Evolutionary conservation across 768 basidiomycete species (phyloP).

Genomic region (Boletus rubropictus): DNA sequence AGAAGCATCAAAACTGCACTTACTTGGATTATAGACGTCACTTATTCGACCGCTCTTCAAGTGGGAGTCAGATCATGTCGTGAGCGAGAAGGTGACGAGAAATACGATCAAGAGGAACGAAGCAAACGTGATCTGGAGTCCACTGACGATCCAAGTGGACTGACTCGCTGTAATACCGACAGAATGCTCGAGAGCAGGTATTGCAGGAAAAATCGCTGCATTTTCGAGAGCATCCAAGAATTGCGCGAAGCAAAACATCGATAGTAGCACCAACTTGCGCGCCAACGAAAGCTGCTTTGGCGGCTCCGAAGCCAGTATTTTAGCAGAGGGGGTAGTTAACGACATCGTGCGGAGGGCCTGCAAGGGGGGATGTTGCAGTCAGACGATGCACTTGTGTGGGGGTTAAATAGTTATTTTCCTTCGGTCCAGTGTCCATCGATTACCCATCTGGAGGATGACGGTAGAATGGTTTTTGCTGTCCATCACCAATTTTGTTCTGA

Average conservation of each 20-base stretch:
- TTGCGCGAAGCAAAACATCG: conserved; percentile 37
- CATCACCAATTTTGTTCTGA: not conserved
- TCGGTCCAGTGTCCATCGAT: not conserved
- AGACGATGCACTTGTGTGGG: not conserved
- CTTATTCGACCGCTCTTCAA: conserved; percentile 24
- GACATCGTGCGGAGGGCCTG: conserved; percentile 9
- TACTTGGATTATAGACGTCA: conserved; percentile 30
- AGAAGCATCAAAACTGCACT: conserved; percentile 14
- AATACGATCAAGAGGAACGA: conserved; percentile 30
- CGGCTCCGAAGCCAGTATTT: conserved; percentile 1
- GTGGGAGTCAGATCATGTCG: conserved; percentile 7
- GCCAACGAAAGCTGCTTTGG: conserved; percentile 16
- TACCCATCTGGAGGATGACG: not conserved
- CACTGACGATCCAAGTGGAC: conserved; percentile 36
- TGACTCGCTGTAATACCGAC: conserved; percentile 10
- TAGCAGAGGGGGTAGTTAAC: not conserved
- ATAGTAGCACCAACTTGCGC: conserved; percentile 30
- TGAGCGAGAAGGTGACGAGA: not conserved
- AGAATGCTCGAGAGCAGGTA: conserved; percentile 30
- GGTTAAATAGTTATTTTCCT: not conserved
- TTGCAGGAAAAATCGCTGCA: conserved; percentile 36
- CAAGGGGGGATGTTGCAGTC: not conserved
- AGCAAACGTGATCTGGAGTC: conserved; percentile 44
- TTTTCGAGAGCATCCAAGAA: conserved; percentile 43
- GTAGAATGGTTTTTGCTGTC: not conserved